Conservation (phyloP, 73 alveolate species). For the Paramecium pentaurelia region DNA sequence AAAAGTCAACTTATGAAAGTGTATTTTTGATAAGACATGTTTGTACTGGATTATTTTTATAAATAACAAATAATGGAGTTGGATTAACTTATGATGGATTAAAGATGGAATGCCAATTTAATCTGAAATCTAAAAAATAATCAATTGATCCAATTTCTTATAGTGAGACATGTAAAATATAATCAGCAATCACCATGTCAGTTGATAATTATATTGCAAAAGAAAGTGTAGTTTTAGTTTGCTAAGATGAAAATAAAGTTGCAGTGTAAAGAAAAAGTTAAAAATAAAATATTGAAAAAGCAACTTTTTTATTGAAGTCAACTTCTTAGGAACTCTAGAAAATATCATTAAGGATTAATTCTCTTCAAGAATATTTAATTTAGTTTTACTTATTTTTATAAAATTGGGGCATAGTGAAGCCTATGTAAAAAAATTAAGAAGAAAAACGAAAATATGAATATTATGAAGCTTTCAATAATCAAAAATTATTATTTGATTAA, state of each 20-base stretch:
- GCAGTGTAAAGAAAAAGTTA: neutral
- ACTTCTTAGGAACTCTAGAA: neutral
- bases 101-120: neutral
- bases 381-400: neutral
- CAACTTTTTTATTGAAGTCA: neutral
- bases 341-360: neutral
- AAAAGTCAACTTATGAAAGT: conserved; percentile 9
- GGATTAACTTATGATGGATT: conserved; percentile 14
- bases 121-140: neutral
- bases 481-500: neutral
- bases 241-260: neutral
- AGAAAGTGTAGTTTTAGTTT: neutral
- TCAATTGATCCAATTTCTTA: neutral
- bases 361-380: conserved; percentile 9
- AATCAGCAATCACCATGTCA: neutral
- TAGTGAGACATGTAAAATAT: conserved; percentile 2
- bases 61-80: neutral
- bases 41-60: conserved; percentile 2
- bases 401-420: neutral
- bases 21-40: conserved; percentile 31
- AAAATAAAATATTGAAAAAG: neutral
- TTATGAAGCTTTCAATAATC: conserved; percentile 14
- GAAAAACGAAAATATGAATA: conserved; percentile 16
- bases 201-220: neutral
- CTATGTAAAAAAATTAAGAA: neutral